Conservation (phyloP, 108 stramenopile species). For the Skeletonema tropicum region DNA sequence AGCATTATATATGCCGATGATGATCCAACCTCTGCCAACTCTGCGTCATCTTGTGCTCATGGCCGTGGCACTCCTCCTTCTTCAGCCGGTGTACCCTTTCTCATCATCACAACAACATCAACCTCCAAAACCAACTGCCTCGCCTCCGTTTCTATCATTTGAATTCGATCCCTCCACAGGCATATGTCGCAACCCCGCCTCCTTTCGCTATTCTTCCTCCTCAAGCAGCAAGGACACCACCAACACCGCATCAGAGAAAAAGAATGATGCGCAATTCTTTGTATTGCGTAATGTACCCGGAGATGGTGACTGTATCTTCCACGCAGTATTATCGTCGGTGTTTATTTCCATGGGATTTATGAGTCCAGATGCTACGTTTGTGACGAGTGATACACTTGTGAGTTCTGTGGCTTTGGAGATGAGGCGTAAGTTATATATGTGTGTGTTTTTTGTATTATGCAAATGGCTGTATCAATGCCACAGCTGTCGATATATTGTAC, state of each 20-base stretch:
- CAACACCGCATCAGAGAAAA: neutral
- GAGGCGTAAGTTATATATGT: constrained; percentile 18
- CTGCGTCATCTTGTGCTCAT: neutral
- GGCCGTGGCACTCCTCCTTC: neutral
- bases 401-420: constrained; percentile 47
- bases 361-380: constrained; percentile 20
- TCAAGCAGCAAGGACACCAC: neutral
- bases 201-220: constrained; percentile 13
- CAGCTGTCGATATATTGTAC: too few species aligned
- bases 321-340: constrained; percentile 64
- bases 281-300: constrained; percentile 76
- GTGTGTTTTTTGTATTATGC: too few species aligned
- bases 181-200: constrained; percentile 37
- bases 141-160: constrained; percentile 23
- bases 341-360: constrained; percentile 62
- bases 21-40: neutral
- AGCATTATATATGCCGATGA: too few species aligned
- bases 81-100: neutral
- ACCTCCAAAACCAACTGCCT: neutral
- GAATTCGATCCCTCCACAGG: constrained; percentile 38
- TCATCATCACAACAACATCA: neutral
- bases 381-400: neutral
- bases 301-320: constrained; percentile 80
- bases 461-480: too few species aligned
- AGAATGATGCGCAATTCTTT: constrained; percentile 24